Conservation (phyloP, 345 rosid species). For the Camelina sativa region DNA sequence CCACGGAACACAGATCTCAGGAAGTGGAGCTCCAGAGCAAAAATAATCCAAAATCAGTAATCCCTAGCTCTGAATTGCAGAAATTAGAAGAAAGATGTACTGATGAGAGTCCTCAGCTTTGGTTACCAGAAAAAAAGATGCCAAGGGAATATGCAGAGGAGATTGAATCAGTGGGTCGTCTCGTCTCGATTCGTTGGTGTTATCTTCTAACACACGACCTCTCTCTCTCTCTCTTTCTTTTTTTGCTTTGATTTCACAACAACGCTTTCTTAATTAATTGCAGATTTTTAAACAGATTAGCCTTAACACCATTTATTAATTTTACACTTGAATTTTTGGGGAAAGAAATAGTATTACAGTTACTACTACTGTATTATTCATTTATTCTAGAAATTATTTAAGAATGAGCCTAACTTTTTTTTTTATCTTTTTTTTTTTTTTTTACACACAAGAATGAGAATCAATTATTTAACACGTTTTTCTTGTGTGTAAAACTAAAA, state of each 20-base stretch:
- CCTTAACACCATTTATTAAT: background rate
- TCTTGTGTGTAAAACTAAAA: too few relatives aligned
- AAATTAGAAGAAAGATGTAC: slow-evolving; percentile 22
- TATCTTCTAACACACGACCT: slow-evolving; percentile 8
- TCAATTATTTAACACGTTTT: too few relatives aligned
- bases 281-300: background rate
- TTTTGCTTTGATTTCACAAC: slow-evolving; percentile 54
- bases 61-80: slow-evolving; percentile 8
- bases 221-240: too few relatives aligned
- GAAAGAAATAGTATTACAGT: too few relatives aligned
- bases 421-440: too few relatives aligned
- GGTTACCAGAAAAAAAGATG: slow-evolving; percentile 22
- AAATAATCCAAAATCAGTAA: slow-evolving; percentile 15
- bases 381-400: too few relatives aligned
- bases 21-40: slow-evolving; percentile 14
- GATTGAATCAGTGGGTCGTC: slow-evolving; percentile 30
- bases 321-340: too few relatives aligned
- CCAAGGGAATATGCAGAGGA: slow-evolving; percentile 46
- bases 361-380: too few relatives aligned
- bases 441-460: too few relatives aligned
- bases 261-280: slow-evolving; percentile 29
- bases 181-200: background rate
- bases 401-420: too few relatives aligned
- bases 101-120: slow-evolving; percentile 10
- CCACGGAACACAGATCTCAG: slow-evolving; percentile 23